A percentile compares a stretch with the other conserved stretches of the same genome.
Conservation (phyloP, 73 alveolate species). For the Blepharisma stoltei region DNA sequence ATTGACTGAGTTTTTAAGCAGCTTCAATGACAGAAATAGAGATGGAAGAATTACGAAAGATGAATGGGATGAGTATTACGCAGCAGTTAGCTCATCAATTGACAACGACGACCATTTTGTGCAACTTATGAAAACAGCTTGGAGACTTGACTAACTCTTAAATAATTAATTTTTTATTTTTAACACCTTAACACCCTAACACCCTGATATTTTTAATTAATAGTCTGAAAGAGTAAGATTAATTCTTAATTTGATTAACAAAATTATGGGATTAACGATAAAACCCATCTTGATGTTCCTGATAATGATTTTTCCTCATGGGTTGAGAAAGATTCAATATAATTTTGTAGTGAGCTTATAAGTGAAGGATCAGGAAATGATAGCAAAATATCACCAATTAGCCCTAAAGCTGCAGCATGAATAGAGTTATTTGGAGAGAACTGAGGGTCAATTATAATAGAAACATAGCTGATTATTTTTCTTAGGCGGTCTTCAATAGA, state of each 20-base stretch:
- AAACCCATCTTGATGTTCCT: no score
- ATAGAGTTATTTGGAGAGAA: neutral
- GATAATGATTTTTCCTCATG: no score
- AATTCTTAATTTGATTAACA: no score
- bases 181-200: no score
- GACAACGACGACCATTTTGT: constrained; percentile 97
- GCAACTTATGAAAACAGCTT: constrained; percentile 89
- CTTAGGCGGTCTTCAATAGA: neutral
- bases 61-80: constrained; percentile 96
- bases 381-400: neutral
- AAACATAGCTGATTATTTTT: neutral
- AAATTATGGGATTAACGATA: no score
- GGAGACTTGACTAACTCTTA: constrained; percentile 78
- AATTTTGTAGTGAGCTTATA: no score
- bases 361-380: no score
- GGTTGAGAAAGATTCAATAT: no score
- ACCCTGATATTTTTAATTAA: no score
- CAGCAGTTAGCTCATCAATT: constrained; percentile 90
- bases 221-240: no score
- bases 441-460: neutral
- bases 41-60: constrained; percentile 84
- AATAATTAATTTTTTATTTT: no score
- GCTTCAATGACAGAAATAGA: constrained; percentile 86
- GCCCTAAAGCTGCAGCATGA: neutral
- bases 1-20: constrained; percentile 76